Conservation (phyloP, 192 early-diverging fungal species). For the Entrophospora sp. region DNA sequence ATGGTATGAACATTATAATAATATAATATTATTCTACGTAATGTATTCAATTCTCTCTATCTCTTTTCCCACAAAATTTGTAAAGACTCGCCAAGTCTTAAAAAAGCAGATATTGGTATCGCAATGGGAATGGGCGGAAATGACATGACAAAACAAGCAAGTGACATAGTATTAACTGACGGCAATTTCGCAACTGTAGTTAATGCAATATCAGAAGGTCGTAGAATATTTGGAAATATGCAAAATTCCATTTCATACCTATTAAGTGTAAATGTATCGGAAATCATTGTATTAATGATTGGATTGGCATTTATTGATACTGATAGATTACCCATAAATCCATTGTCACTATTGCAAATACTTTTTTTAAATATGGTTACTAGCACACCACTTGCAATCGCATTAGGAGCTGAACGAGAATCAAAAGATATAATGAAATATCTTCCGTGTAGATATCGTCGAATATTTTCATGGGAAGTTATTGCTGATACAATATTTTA, state of each 20-base stretch:
- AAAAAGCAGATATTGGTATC: constrained; percentile 73
- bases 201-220: constrained; percentile 67
- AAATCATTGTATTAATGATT: constrained; percentile 60
- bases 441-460: constrained; percentile 55
- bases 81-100: constrained; percentile 61
- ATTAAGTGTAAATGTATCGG: constrained; percentile 64
- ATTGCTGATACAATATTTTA: constrained; percentile 62
- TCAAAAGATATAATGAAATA: constrained; percentile 59
- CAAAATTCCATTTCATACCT: constrained; percentile 63
- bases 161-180: constrained; percentile 81
- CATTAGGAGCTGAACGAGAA: constrained; percentile 61
- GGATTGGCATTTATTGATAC: constrained; percentile 66
- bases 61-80: background rate
- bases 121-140: constrained; percentile 88
- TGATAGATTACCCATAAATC: constrained; percentile 54
- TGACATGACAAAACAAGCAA: constrained; percentile 87
- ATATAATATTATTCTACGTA: too few relatives aligned
- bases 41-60: too few relatives aligned
- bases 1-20: constrained; percentile 30
- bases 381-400: constrained; percentile 68
- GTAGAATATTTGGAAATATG: constrained; percentile 75
- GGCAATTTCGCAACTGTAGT: constrained; percentile 81
- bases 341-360: constrained; percentile 70
- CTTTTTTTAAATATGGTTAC: constrained; percentile 78
- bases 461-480: constrained; percentile 58